Evolutionary conservation across 2,329 filamentous ascomycete genomes (phyloP).

Genomic region (Phyllosticta capitalensis): DNA sequence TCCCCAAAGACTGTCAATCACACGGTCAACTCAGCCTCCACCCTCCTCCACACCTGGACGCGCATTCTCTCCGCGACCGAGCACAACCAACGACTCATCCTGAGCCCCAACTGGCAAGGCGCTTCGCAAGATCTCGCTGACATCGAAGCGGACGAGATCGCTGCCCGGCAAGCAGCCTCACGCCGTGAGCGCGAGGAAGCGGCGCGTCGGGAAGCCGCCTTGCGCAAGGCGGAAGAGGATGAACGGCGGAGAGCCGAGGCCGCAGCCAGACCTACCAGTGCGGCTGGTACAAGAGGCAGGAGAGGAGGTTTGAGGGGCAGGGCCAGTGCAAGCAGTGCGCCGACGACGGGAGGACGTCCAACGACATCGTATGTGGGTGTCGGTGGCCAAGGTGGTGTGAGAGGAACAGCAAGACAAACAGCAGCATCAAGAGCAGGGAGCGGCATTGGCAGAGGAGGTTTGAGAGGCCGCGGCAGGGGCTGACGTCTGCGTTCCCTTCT

Average conservation of each 20-base stretch:
- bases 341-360: constrained; percentile 19
- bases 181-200: constrained; percentile 70
- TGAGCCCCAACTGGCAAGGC: constrained; percentile 84
- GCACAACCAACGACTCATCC: constrained; percentile 86
- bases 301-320: constrained; percentile 19
- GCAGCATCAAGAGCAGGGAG: constrained; percentile 1
- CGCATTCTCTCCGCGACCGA: constrained; percentile 94
- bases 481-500: neutral
- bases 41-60: constrained; percentile 89
- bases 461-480: constrained; percentile 1
- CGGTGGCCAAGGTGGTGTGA: constrained; percentile 37
- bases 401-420: constrained; percentile 25
- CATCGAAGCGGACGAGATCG: constrained; percentile 67
- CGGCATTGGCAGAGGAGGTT: constrained; percentile 2
- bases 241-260: constrained; percentile 52
- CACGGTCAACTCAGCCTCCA: constrained; percentile 80
- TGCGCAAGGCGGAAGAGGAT: constrained; percentile 41
- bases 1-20: constrained; percentile 62
- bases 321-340: constrained; percentile 1
- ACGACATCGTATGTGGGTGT: constrained; percentile 32
- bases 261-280: constrained; percentile 31
- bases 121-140: constrained; percentile 79
- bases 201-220: constrained; percentile 61
- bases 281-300: constrained; percentile 27
- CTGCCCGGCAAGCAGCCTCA: constrained; percentile 68